A percentile compares a stretch with the other conserved stretches of the same genome.
phyloP scores from a whole-genome alignment of 371 early-diverging fungal genomes.

The Rhizomucor miehei region DNA sequence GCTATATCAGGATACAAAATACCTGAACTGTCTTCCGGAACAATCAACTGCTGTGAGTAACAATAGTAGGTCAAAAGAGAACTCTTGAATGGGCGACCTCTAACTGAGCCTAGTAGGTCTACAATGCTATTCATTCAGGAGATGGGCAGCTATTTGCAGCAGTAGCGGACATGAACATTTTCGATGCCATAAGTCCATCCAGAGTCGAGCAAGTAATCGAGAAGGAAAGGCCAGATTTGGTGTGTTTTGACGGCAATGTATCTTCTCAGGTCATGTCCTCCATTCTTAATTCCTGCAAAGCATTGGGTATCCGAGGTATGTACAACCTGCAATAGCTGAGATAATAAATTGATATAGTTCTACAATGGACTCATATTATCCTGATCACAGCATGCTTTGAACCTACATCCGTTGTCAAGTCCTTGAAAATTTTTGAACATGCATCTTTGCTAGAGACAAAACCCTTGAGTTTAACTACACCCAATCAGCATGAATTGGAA shows the following conservation, averaged over 20 bases:
- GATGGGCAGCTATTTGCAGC: slow-evolving; percentile 76
- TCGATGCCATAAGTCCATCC: slow-evolving; percentile 38
- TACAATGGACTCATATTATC: not conserved
- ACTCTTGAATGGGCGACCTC: too few relatives aligned
- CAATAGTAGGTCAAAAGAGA: too few relatives aligned
- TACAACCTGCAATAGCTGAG: not conserved
- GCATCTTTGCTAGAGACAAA: slow-evolving; percentile 9
- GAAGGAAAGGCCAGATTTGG: not conserved
- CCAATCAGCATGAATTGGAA: slow-evolving; percentile 65
- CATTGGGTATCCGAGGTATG: slow-evolving; percentile 34
- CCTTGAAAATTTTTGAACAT: slow-evolving; percentile 53
- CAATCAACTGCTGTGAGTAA: too few relatives aligned
- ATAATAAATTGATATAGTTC: too few relatives aligned
- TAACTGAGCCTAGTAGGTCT: slow-evolving; percentile 42
- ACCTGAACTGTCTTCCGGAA: too few relatives aligned
- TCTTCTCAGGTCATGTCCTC: slow-evolving; percentile 21
- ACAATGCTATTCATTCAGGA: slow-evolving; percentile 72
- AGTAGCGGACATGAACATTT: slow-evolving; percentile 88
- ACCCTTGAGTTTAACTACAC: slow-evolving; percentile 54
- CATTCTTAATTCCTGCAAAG: slow-evolving; percentile 16
- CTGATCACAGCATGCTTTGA: slow-evolving; percentile 68
- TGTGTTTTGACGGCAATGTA: not conserved
- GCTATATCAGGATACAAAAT: too few relatives aligned
- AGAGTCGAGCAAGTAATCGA: slow-evolving; percentile 18
- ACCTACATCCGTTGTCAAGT: slow-evolving; percentile 89